phyloP scores from a whole-genome alignment of 75 land plant species.

The Selaginella moellendorffii region DNA sequence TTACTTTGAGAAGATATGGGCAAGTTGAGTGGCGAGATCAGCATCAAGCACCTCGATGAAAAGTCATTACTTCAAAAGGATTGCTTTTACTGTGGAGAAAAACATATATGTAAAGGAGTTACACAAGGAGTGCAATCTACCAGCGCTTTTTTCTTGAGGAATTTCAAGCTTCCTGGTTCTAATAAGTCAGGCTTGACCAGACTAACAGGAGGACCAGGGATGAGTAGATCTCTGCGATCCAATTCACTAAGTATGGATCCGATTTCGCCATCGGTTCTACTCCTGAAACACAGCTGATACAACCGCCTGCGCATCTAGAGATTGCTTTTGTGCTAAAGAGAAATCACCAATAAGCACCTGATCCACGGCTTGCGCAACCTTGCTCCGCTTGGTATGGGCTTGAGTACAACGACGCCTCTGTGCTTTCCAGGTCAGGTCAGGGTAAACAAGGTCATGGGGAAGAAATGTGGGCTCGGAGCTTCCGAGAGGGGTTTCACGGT shows the following conservation, averaged over 20 bases:
- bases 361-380: neutral
- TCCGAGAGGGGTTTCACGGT: too few relatives aligned
- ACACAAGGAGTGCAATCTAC: too few relatives aligned
- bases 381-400: neutral
- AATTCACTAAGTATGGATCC: neutral
- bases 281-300: neutral
- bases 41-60: too few relatives aligned
- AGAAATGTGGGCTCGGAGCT: too few relatives aligned
- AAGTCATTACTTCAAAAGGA: too few relatives aligned
- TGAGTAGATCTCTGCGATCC: neutral
- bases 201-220: neutral
- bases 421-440: too few relatives aligned
- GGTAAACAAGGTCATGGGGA: too few relatives aligned
- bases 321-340: neutral
- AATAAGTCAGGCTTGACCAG: neutral
- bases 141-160: too few relatives aligned
- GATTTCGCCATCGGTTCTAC: neutral
- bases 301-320: neutral
- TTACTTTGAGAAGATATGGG: too few relatives aligned
- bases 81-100: too few relatives aligned
- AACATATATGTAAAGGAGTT: too few relatives aligned
- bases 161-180: constrained; percentile 1
- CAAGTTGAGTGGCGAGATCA: too few relatives aligned
- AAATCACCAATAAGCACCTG: neutral
- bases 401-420: constrained; percentile 1